Percentiles rank a stretch among this genome's conserved stretches.
Conservation (phyloP, 2,329 filamentous ascomycete species). For the Ophiocordyceps robertsii region DNA sequence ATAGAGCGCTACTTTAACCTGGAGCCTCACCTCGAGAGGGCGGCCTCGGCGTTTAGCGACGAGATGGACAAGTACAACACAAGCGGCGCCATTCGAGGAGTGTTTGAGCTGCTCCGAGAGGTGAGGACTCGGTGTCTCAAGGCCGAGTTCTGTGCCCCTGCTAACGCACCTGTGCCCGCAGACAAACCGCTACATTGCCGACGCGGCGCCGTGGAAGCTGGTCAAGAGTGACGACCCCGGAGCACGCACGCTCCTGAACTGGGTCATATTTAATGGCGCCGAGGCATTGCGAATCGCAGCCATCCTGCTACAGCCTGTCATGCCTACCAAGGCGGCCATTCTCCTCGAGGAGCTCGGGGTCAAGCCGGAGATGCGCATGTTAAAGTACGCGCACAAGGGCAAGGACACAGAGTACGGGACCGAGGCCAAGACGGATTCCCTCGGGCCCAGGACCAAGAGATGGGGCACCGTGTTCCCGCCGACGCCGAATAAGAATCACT, state of each 20-base stretch:
- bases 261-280: constrained; percentile 54
- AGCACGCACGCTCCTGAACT: constrained; percentile 31
- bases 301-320: constrained; percentile 82
- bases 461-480: constrained; percentile 39
- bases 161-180: constrained; percentile 8
- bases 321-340: constrained; percentile 62
- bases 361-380: constrained; percentile 41
- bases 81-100: constrained; percentile 47
- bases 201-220: constrained; percentile 55
- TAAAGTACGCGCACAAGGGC: constrained; percentile 47
- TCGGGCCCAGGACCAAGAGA: constrained; percentile 18
- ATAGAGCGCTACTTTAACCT: constrained; percentile 11
- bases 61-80: constrained; percentile 54
- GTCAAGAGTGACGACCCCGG: constrained; percentile 21
- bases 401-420: constrained; percentile 59
- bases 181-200: constrained; percentile 37
- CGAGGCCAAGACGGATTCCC: constrained; percentile 9
- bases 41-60: constrained; percentile 19
- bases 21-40: constrained; percentile 10
- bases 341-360: constrained; percentile 74
- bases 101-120: constrained; percentile 48
- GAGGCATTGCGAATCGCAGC: constrained; percentile 69
- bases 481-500: constrained; percentile 10
- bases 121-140: constrained; percentile 23
- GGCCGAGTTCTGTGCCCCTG: neutral